Percentiles rank a stretch among this genome's conserved stretches.
These are phyloP conservation scores for Phytophthora hybrid DNA, from an alignment of 352 stramenopile species.

Conservation along the genomic window DNA sequence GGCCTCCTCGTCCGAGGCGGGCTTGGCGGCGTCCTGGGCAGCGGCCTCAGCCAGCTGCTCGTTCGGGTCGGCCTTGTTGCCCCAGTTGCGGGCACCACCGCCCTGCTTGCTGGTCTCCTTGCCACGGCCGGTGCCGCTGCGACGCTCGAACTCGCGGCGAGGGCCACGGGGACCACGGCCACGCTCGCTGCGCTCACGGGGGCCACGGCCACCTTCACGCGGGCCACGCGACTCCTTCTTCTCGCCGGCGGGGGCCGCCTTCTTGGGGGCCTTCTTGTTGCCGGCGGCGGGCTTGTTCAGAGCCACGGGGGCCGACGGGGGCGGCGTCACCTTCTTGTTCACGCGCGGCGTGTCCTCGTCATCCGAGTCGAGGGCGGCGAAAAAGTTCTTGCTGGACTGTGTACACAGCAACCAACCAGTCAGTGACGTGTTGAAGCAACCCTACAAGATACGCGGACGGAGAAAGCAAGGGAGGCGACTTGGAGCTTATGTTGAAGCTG, in stretches of 20 bases:
- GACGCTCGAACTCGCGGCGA: slow-evolving; percentile 93
- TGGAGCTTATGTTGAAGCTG: slow-evolving; percentile 15
- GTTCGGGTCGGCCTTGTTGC: slow-evolving; percentile 94
- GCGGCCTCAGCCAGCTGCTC: slow-evolving; percentile 78
- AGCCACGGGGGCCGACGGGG: slow-evolving; percentile 63
- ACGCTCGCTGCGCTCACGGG: slow-evolving; percentile 56
- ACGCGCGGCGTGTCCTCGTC: slow-evolving; percentile 78
- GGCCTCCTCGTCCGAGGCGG: slow-evolving; percentile 59
- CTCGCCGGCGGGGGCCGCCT: slow-evolving; percentile 54
- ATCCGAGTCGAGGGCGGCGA: slow-evolving; percentile 79
- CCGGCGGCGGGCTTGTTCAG: slow-evolving; percentile 87
- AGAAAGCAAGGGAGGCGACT: neutral
- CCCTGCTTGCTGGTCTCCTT: slow-evolving; percentile 96
- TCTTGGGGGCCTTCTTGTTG: slow-evolving; percentile 86
- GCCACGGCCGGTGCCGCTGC: slow-evolving; percentile 95
- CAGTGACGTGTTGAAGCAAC: slow-evolving; percentile 13
- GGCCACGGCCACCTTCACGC: slow-evolving; percentile 54
- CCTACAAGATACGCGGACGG: neutral
- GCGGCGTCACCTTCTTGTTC: slow-evolving; percentile 62
- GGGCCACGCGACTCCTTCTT: slow-evolving; percentile 67
- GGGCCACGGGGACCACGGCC: slow-evolving; percentile 62
- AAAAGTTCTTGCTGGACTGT: slow-evolving; percentile 75
- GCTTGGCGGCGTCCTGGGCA: slow-evolving; percentile 66
- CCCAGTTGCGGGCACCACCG: slow-evolving; percentile 96
- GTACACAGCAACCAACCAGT: slow-evolving; percentile 20